phyloP scores from a whole-genome alignment of 495 filamentous ascomycete genomes.

The Aspergillus steynii region DNA sequence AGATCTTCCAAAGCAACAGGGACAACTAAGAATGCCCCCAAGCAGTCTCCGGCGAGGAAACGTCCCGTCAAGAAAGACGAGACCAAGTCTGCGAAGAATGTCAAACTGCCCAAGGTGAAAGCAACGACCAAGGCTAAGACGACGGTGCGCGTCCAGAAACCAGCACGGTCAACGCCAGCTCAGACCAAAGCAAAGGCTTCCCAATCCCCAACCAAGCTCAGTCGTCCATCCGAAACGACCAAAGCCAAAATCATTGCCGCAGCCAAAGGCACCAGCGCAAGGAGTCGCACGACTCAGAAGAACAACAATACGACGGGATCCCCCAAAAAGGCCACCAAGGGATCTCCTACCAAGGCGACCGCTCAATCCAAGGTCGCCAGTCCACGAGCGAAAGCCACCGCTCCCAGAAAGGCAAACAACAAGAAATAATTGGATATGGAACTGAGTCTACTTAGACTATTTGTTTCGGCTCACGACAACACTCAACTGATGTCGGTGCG shows the following conservation, averaged over 20 bases:
- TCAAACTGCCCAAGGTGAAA: constrained; percentile 12
- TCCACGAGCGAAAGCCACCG: background rate
- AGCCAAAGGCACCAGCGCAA: constrained; percentile 25
- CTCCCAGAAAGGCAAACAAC: background rate
- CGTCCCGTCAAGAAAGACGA: constrained; percentile 29
- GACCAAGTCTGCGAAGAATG: constrained; percentile 20
- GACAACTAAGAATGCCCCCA: constrained; percentile 17
- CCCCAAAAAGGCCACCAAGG: background rate
- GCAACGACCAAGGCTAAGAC: constrained; percentile 22
- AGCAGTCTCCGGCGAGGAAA: constrained; percentile 15
- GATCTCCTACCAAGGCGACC: constrained; percentile 20
- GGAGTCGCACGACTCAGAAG: constrained; percentile 20
- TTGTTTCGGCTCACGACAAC: background rate
- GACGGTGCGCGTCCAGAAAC: constrained; percentile 15
- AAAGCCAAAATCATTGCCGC: constrained; percentile 35
- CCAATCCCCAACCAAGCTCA: constrained; percentile 22
- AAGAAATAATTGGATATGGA: background rate
- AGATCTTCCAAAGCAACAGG: constrained; percentile 16
- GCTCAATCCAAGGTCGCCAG: background rate
- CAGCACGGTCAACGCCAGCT: constrained; percentile 10
- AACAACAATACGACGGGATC: constrained; percentile 13
- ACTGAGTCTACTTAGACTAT: background rate
- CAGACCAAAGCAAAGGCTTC: constrained; percentile 10
- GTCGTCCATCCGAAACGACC: constrained; percentile 36
- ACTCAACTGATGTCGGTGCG: background rate